Percentiles rank a stretch among this genome's conserved stretches.
Conservation (phyloP, 176 grass and related monocot species). For the Panicum miliaceum region DNA sequence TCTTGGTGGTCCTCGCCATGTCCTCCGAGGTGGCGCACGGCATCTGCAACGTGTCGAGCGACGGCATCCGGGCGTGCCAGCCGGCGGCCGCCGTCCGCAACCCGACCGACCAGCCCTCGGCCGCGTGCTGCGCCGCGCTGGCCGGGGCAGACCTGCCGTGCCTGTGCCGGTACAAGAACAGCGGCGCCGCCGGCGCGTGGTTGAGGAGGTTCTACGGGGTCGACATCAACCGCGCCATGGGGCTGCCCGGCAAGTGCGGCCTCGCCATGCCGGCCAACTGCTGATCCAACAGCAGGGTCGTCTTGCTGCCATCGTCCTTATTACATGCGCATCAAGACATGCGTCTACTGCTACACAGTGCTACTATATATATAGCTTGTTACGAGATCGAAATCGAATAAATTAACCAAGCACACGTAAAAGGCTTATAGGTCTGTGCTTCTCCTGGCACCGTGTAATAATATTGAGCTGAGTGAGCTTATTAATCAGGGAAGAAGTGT, state of each 20-base stretch:
- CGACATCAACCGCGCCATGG: constrained; percentile 63
- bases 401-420: neutral
- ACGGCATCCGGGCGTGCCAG: constrained; percentile 43
- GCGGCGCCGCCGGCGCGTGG: constrained; percentile 18
- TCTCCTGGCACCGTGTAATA: neutral
- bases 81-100: constrained; percentile 47
- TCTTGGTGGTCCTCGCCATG: neutral
- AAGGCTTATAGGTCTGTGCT: neutral
- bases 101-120: constrained; percentile 42
- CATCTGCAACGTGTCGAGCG: constrained; percentile 53
- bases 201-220: constrained; percentile 50
- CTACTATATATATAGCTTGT: no score
- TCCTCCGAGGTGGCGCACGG: constrained; percentile 17
- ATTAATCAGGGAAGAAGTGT: no score
- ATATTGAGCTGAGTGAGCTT: neutral
- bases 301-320: neutral
- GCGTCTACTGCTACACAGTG: neutral
- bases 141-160: constrained; percentile 53
- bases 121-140: constrained; percentile 46
- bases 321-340: neutral
- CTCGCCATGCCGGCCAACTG: constrained; percentile 47
- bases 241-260: constrained; percentile 58
- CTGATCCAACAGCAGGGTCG: neutral
- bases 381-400: neutral
- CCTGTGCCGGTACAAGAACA: constrained; percentile 60